Percentiles rank a stretch among this genome's conserved stretches.
These are phyloP conservation scores for Mallotus nudiflorus DNA, from an alignment of 345 rosid genomes.

Conservation along the genomic window DNA sequence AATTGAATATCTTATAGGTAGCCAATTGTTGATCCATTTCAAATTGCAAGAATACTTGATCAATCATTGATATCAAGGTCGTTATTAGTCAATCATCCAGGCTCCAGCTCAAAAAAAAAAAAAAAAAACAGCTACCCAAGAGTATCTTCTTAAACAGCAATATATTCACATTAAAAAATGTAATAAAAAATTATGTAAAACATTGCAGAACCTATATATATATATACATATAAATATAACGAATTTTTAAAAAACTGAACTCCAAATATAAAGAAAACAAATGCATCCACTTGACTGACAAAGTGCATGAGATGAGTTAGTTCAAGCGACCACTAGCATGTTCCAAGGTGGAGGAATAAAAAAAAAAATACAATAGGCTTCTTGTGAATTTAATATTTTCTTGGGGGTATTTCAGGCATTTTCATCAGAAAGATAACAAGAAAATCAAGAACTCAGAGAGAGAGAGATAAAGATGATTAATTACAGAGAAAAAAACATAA, in stretches of 20 bases:
- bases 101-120: too few species aligned
- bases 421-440: background rate
- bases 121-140: background rate
- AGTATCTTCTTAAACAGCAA: background rate
- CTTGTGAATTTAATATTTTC: background rate
- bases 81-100: too few species aligned
- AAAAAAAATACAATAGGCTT: background rate
- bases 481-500: background rate
- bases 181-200: background rate
- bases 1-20: too few species aligned
- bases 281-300: background rate
- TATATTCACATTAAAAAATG: background rate
- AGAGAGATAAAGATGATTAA: background rate
- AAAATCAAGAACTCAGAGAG: background rate
- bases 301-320: background rate
- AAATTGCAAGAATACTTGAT: too few species aligned
- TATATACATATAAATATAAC: too few species aligned
- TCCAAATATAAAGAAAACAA: too few species aligned
- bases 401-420: slow-evolving; percentile 23
- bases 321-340: slow-evolving; percentile 19
- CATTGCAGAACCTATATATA: too few species aligned
- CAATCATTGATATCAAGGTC: too few species aligned
- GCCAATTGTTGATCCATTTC: too few species aligned
- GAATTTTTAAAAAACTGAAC: too few species aligned
- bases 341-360: background rate